Conservation (phyloP, 78 protist species). For the Creolimax fragrantissima region DNA sequence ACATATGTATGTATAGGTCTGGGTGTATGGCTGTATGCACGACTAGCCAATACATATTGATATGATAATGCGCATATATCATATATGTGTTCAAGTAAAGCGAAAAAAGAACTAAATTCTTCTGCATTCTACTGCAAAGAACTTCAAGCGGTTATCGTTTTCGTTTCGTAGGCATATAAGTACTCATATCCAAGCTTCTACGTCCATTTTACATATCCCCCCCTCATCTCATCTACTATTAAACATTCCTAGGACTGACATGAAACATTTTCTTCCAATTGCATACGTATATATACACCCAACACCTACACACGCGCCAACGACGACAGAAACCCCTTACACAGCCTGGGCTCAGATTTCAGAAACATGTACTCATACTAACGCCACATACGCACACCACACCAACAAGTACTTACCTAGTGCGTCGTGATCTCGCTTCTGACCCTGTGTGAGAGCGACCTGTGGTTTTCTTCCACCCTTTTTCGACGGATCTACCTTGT, state of each 20-base stretch:
- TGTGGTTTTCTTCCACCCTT: background rate
- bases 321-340: no score
- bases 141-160: no score
- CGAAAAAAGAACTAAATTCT: no score
- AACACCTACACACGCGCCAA: no score
- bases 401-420: background rate
- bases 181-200: no score
- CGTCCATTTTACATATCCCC: no score
- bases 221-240: background rate
- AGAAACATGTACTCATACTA: background rate
- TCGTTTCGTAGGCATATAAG: no score
- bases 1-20: background rate
- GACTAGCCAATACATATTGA: background rate
- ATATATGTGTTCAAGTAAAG: background rate
- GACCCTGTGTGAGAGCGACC: background rate
- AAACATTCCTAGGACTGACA: background rate
- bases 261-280: background rate
- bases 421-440: background rate
- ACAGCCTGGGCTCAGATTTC: background rate
- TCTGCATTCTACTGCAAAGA: no score
- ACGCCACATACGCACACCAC: background rate
- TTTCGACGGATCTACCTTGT: background rate
- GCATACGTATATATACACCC: background rate
- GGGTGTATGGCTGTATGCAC: background rate
- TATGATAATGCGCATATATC: background rate